phyloP scores from a whole-genome alignment of 805 yeast genomes.

The Candida suzukii region DNA sequence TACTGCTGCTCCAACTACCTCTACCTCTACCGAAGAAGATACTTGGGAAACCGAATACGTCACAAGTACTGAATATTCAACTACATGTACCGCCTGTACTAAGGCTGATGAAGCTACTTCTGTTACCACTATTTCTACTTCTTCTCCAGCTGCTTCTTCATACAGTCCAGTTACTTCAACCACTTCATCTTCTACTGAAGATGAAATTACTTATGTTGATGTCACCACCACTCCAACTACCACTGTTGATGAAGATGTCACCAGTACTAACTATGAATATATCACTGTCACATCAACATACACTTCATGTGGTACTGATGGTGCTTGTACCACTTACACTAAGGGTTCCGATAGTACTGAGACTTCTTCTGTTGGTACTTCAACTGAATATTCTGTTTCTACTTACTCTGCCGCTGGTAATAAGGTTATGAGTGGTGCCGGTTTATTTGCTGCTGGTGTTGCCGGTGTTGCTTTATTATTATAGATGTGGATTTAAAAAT shows the following conservation, averaged over 20 bases:
- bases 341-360: conserved; percentile 1
- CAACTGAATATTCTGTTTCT: conserved; percentile 5
- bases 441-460: conserved; percentile 12
- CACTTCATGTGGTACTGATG: conserved; percentile 8
- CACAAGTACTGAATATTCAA: conserved; percentile 4
- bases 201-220: conserved; percentile 29
- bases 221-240: conserved; percentile 37
- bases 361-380: conserved; percentile 3
- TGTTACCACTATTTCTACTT: conserved; percentile 1
- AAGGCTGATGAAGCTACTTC: conserved; percentile 6
- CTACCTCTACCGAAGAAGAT: conserved; percentile 7
- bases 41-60: conserved; percentile 4
- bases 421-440: conserved; percentile 18
- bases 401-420: conserved; percentile 13
- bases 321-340: conserved; percentile 6
- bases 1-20: conserved; percentile 5
- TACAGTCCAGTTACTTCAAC: not conserved
- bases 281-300: conserved; percentile 31
- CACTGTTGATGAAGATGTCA: conserved; percentile 31
- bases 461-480: conserved; percentile 23
- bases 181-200: conserved; percentile 6
- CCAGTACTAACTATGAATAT: conserved; percentile 28
- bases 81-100: conserved; percentile 5
- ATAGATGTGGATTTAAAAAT: conserved; percentile 6
- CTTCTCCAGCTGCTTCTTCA: conserved; percentile 2